Evolutionary conservation across 345 rosid genomes (phyloP), one percentile per base, ranked within the genome.

Genomic region (Ailanthus altissimus): DNA sequence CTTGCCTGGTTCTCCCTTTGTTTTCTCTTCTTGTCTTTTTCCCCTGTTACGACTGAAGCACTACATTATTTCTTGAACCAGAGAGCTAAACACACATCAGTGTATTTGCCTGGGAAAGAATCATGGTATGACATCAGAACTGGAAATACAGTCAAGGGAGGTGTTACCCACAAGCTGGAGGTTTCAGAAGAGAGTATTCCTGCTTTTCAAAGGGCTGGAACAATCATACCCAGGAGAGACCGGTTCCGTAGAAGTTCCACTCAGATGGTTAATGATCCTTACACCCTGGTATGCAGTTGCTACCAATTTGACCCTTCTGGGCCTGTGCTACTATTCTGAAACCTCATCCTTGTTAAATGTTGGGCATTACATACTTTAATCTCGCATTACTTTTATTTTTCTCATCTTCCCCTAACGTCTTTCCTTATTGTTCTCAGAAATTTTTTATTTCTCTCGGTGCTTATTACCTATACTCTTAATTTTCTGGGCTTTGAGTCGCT

Each of bases 161-260:
- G 97, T 26, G 81, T 82, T 69, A 86, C 85, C 18, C 81, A 94
- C 86, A 91, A 90, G 85, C 83, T 97, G 75, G 94, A 86, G 21
- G 95, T 87, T 79, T 81, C 88, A 23, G 97, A 96, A 76, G 98
- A 92, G 70, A 85, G 93, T 76, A 85, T 97, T 80, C 99, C 99
- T 63, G 94, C 95, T 75, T 91, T 97, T 83, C 99, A 97, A 86
- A 91, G 89, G 88, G 92, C 99, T 45, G 99, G 99, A 81, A 92
- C 97, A 42, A 90, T 97, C 67, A 82, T 97, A 78, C 97, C 98
- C 6, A 89, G 98, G 81, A 94, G 89, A 84, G 98, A 97, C 71
- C 86, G 99, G 77, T 88, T 87, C 75, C 89, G 98, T 21, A 84
- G 99, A 72, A 97, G 98, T 83, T 93, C 99, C 60, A 91, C 96